Base-by-base conservation (phyloP, 331 rosid genomes). In the Spiraea crenata region DNA sequence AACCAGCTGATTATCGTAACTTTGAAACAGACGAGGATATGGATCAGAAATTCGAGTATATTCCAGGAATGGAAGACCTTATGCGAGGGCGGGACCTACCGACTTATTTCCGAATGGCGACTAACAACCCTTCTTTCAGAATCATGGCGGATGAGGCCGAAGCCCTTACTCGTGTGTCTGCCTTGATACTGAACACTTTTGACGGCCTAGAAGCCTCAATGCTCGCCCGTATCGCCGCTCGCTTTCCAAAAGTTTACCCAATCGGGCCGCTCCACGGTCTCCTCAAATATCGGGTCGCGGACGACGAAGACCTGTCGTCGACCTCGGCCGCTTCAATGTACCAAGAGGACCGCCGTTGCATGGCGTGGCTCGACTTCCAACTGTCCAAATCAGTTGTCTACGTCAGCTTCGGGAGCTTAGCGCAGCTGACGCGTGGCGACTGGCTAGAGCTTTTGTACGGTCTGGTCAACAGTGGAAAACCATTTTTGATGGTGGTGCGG, bases 291-390 rank as follows among this genome's bases (percentile, higher is more conserved):
- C 61, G 61, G 1, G 14, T 25, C 31, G 31, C 1, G 3, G 61
- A 14, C 7, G 9, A 57, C 4, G 7, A 57, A 25, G 4, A 25
- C 31, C 31, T 25, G 31, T 25, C 31, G 5, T 2, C 61, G 31
- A 9, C 40, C 7, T 57, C 61, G 0, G n/a, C 8, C 5, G 4
- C 39, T 16, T 57, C 40, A 5, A 20, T 57, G 61, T 38, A 38
- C 61, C 61, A 90, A 60, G 80, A 13, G 8, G 88, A 89, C 11
- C 77, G 42, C 2, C 74, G 46, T 17, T 82, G 87, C 75, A 42
- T 89, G 63, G 0, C 57, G 0, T 89, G 96, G 92, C 83, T 89
- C 0, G 81, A 86, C 8, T 42, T 82, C 49, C 88, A 89, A n/a
- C 75, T 66, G 0, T 1, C 9, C 3, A 69, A 19, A 40, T 81